A percentile compares a stretch with the other conserved stretches of the same genome.
These are phyloP conservation scores for Chytriomyces hyalinus DNA, from an alignment of 192 early-diverging fungal genomes.

Conservation along the genomic window DNA sequence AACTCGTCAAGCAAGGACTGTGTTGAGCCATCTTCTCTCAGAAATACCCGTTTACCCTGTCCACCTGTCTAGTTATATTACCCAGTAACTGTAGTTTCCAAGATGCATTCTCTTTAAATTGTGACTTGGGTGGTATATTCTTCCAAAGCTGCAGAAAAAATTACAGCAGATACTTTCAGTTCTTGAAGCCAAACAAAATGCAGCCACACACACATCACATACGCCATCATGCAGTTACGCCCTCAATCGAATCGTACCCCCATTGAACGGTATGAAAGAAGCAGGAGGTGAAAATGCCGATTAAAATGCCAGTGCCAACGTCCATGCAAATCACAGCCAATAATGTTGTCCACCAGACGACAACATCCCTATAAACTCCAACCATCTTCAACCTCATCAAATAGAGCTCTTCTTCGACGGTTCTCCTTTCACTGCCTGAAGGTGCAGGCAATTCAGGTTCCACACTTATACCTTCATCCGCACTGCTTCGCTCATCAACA, in stretches of 20 bases:
- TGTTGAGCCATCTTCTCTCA: too few relatives aligned
- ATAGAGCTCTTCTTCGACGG: slow-evolving; percentile 1
- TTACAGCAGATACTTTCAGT: too few relatives aligned
- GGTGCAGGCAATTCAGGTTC: background rate
- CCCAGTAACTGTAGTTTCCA: too few relatives aligned
- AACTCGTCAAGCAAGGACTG: too few relatives aligned
- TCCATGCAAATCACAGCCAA: slow-evolving; percentile 24
- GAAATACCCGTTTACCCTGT: too few relatives aligned
- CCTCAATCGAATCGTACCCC: slow-evolving; percentile 1
- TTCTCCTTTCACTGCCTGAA: background rate
- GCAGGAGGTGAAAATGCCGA: slow-evolving; percentile 22
- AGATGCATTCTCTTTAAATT: too few relatives aligned
- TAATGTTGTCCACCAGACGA: slow-evolving; percentile 29
- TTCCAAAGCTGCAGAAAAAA: too few relatives aligned
- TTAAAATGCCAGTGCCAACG: slow-evolving; percentile 23
- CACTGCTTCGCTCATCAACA: background rate
- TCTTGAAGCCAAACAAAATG: too few relatives aligned
- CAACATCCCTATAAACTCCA: slow-evolving; percentile 1
- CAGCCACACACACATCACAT: too few relatives aligned
- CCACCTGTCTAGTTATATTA: too few relatives aligned
- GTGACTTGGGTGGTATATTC: too few relatives aligned
- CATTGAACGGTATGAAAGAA: slow-evolving; percentile 11
- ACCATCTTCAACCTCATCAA: slow-evolving; percentile 7
- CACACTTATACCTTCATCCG: background rate
- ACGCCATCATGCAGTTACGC: too few relatives aligned